Conservation (phyloP, 2,329 filamentous ascomycete species). For the Alternaria sp. region DNA sequence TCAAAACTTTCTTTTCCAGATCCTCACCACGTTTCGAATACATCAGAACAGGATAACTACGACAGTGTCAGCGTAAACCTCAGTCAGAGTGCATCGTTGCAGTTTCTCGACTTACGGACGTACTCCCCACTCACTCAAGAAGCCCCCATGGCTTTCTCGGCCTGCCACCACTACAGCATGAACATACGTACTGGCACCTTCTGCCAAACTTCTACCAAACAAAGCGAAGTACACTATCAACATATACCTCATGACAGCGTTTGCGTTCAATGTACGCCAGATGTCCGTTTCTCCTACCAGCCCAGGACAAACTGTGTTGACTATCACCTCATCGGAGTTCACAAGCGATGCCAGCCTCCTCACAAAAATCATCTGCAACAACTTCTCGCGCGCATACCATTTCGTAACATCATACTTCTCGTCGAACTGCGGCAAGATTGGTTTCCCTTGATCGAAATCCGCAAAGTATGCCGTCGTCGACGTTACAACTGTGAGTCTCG, state of each 20-base stretch:
- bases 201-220: constrained; percentile 40
- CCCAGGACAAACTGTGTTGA: constrained; percentile 59
- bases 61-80: not conserved
- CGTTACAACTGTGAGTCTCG: constrained; percentile 3
- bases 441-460: not conserved
- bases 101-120: constrained; percentile 48
- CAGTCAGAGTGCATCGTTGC: too few species aligned
- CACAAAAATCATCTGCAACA: constrained; percentile 25
- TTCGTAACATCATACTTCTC: constrained; percentile 12
- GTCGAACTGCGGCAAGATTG: constrained; percentile 6
- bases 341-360: constrained; percentile 22
- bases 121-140: constrained; percentile 58
- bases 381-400: constrained; percentile 27
- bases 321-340: constrained; percentile 30
- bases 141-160: constrained; percentile 59
- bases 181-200: constrained; percentile 57
- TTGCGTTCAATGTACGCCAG: constrained; percentile 1
- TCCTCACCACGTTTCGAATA: not conserved
- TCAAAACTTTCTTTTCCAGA: not conserved
- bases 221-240: constrained; percentile 35
- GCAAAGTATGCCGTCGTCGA: constrained; percentile 5
- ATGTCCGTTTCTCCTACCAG: not conserved
- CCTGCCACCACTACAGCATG: constrained; percentile 57
- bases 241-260: not conserved
- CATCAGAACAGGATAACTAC: not conserved